Evolutionary conservation across 1,284 basidiomycete species (phyloP).

Genomic region (Ustilago xerochloae): DNA sequence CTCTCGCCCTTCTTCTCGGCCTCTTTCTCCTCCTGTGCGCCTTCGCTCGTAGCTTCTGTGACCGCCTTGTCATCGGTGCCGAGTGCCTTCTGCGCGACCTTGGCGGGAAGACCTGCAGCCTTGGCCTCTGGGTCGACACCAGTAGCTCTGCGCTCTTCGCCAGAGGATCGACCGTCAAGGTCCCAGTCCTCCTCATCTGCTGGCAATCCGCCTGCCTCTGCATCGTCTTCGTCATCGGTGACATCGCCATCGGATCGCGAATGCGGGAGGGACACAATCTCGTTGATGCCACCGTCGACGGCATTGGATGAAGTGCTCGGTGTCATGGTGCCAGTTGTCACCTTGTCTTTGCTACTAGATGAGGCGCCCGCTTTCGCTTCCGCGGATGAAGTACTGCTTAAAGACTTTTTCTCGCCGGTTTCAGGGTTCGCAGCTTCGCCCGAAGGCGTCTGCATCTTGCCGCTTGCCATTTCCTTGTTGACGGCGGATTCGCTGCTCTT

Average conservation of each 20-base stretch:
- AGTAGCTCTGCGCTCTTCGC: constrained; percentile 21
- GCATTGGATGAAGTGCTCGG: constrained; percentile 18
- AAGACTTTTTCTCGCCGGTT: constrained; percentile 35
- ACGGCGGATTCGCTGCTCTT: constrained; percentile 72
- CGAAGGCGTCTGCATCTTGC: constrained; percentile 48
- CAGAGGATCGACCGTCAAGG: constrained; percentile 33
- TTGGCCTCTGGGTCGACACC: constrained; percentile 13
- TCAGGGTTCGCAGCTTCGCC: constrained; percentile 48
- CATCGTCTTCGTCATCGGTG: constrained; percentile 38
- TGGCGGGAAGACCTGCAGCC: constrained; percentile 18
- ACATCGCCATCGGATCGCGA: constrained; percentile 35
- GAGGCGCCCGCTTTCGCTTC: neutral
- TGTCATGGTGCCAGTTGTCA: constrained; percentile 12
- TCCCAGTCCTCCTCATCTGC: constrained; percentile 53
- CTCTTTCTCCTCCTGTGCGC: constrained; percentile 11
- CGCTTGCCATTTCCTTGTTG: constrained; percentile 57
- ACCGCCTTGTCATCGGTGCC: constrained; percentile 44
- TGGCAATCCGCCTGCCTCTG: constrained; percentile 12
- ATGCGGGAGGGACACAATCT: constrained; percentile 39
- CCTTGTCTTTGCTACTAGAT: constrained; percentile 16
- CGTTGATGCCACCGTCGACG: constrained; percentile 44
- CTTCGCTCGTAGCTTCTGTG: constrained; percentile 24
- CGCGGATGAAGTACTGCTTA: neutral
- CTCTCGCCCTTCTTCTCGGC: constrained; percentile 14
- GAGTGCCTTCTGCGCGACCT: constrained; percentile 33